These are phyloP conservation scores for Sanghuangporus weigelae DNA, from an alignment of 1,284 basidiomycete genomes.

Conservation along the genomic window DNA sequence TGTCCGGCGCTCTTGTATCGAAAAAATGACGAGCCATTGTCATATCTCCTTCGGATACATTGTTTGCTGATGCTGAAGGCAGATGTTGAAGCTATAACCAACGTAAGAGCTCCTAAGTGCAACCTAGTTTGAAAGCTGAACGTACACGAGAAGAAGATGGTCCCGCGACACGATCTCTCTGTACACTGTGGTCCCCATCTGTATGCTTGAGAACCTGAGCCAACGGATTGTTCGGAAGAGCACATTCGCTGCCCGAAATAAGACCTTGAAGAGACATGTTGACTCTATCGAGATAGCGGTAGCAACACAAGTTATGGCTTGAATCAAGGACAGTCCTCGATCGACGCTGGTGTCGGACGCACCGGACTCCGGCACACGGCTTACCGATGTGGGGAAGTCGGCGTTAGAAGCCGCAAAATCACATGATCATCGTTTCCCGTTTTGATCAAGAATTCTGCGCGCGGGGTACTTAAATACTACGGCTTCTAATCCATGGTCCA, in stretches of 20 bases:
- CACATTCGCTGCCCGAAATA: constrained; percentile 90
- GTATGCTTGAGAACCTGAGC: constrained; percentile 90
- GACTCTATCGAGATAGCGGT: background rate
- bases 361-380: background rate
- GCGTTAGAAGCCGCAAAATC: background rate
- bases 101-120: background rate
- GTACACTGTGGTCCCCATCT: constrained; percentile 84
- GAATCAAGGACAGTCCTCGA: background rate
- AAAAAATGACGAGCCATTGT: constrained; percentile 79
- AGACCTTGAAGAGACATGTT: constrained; percentile 73
- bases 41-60: constrained; percentile 56
- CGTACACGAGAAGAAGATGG: constrained; percentile 65
- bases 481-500: background rate
- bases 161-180: constrained; percentile 72
- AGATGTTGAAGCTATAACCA: constrained; percentile 61
- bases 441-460: background rate
- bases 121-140: background rate
- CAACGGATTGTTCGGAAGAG: constrained; percentile 80
- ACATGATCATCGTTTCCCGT: background rate
- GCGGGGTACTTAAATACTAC: too few species aligned
- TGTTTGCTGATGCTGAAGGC: constrained; percentile 45
- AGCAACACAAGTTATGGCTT: background rate
- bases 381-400: background rate
- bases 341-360: background rate
- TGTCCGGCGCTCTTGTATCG: constrained; percentile 35